Evolutionary conservation across 495 filamentous ascomycete genomes (phyloP).

Genomic region (Penicillium macrosclerotiorum): DNA sequence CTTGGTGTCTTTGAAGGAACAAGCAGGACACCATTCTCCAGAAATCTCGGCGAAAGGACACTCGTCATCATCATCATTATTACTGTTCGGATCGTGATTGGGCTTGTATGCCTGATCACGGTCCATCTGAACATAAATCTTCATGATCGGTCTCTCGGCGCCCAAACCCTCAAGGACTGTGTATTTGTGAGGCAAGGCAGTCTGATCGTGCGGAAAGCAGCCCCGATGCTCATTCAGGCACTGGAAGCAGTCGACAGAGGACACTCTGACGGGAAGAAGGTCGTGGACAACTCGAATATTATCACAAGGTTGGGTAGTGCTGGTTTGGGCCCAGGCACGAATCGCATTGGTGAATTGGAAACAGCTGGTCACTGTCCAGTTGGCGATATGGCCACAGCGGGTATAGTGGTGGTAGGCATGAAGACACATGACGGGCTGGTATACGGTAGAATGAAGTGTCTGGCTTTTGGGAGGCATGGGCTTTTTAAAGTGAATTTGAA

Average conservation of each 20-base stretch:
- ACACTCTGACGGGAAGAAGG: too few relatives aligned
- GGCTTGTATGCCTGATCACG: not conserved
- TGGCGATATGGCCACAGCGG: slow-evolving; percentile 30
- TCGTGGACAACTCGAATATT: slow-evolving; percentile 4
- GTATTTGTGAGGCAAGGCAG: too few relatives aligned
- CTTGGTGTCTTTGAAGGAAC: too few relatives aligned
- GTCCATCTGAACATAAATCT: slow-evolving; percentile 14
- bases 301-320: slow-evolving; percentile 3
- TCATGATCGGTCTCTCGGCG: not conserved
- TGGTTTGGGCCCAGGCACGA: slow-evolving; percentile 3
- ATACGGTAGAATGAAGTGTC: not conserved
- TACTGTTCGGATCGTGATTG: not conserved
- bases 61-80: not conserved
- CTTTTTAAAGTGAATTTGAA: not conserved
- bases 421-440: slow-evolving; percentile 21
- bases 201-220: too few relatives aligned
- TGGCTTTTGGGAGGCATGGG: not conserved
- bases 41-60: too few relatives aligned
- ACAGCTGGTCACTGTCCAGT: slow-evolving; percentile 26
- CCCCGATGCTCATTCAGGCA: too few relatives aligned
- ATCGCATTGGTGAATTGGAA: slow-evolving; percentile 19
- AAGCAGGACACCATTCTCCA: too few relatives aligned
- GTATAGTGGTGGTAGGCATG: slow-evolving; percentile 29
- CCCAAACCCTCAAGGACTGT: slow-evolving; percentile 6
- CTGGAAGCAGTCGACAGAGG: too few relatives aligned